A percentile compares a stretch with the other conserved stretches of the same genome.
Evolutionary conservation across 1,284 basidiomycete genomes (phyloP).

Genomic region (Ceratobasidium sp.): DNA sequence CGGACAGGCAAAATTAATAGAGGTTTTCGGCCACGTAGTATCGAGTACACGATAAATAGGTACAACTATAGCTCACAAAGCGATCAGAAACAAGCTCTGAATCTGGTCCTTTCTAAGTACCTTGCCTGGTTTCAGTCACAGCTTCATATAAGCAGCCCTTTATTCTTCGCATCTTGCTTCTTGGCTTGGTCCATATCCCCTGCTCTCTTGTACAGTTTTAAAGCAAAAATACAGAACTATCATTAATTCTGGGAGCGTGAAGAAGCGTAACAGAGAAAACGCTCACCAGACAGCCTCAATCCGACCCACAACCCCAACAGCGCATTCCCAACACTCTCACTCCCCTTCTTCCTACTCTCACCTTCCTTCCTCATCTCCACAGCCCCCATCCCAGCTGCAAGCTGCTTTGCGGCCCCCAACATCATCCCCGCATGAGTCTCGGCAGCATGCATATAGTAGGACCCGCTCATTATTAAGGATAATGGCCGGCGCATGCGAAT

Average conservation of each 20-base stretch:
- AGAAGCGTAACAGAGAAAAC: slow-evolving; percentile 31
- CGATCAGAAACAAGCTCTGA: too few relatives aligned
- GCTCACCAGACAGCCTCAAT: slow-evolving; percentile 72
- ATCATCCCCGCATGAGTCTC: slow-evolving; percentile 74
- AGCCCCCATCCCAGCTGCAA: slow-evolving; percentile 78
- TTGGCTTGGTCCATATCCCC: slow-evolving; percentile 64
- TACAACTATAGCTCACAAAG: too few relatives aligned
- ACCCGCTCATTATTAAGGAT: slow-evolving; percentile 66
- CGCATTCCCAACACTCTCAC: slow-evolving; percentile 67
- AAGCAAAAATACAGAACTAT: slow-evolving; percentile 16
- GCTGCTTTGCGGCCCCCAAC: slow-evolving; percentile 72
- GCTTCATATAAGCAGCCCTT: slow-evolving; percentile 54
- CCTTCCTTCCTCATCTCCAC: slow-evolving; percentile 45
- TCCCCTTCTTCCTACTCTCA: slow-evolving; percentile 12
- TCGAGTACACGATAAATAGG: too few relatives aligned
- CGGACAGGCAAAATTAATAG: too few relatives aligned
- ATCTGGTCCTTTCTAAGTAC: too few relatives aligned
- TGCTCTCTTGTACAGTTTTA: slow-evolving; percentile 68
- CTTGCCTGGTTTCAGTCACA: slow-evolving; percentile 48
- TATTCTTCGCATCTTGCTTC: slow-evolving; percentile 60
- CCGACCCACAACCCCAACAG: slow-evolving; percentile 78
- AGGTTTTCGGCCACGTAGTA: too few relatives aligned
- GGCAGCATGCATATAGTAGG: slow-evolving; percentile 77
- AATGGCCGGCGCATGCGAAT: slow-evolving; percentile 75
- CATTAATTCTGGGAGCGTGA: too few relatives aligned